Conservation (phyloP, 2,329 filamentous ascomycete species). For the Alternaria tenuissima region DNA sequence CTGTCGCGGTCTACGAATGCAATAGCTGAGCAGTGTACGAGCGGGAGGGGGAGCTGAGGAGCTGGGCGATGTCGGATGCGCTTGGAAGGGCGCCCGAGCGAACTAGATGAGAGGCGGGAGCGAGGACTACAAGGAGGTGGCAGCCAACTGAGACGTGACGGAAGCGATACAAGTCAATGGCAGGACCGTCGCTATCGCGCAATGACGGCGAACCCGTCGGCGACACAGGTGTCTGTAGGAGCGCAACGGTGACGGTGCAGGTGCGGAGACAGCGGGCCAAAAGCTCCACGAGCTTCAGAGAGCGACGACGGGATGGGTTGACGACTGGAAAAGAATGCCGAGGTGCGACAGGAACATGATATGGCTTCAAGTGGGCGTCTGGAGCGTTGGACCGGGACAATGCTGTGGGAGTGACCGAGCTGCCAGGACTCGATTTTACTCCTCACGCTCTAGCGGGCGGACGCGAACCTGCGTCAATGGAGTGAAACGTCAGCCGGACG, state of each 20-base stretch:
- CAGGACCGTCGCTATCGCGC: slow-evolving; percentile 12
- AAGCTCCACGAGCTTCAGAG: slow-evolving; percentile 50
- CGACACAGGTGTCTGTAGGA: slow-evolving; percentile 29
- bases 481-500: slow-evolving; percentile 23
- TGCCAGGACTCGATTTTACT: slow-evolving; percentile 39
- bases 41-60: slow-evolving; percentile 2
- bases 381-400: slow-evolving; percentile 33
- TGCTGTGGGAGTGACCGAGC: slow-evolving; percentile 35
- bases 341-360: slow-evolving; percentile 41
- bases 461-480: slow-evolving; percentile 15
- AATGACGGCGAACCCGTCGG: slow-evolving; percentile 18
- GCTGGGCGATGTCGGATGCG: slow-evolving; percentile 23
- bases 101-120: slow-evolving; percentile 21
- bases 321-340: slow-evolving; percentile 27
- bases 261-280: slow-evolving; percentile 49
- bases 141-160: slow-evolving; percentile 14
- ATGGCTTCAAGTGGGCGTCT: slow-evolving; percentile 24
- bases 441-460: slow-evolving; percentile 29
- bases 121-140: slow-evolving; percentile 19
- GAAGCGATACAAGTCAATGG: slow-evolving; percentile 21
- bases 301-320: slow-evolving; percentile 38
- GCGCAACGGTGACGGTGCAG: slow-evolving; percentile 40
- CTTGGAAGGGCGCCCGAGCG: slow-evolving; percentile 17
- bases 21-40: slow-evolving; percentile 1
- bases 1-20: slow-evolving; percentile 9